A percentile compares a stretch with the other conserved stretches of the same genome.
Conservation (phyloP, 352 stramenopile species). For the Pythium dissotocum region DNA sequence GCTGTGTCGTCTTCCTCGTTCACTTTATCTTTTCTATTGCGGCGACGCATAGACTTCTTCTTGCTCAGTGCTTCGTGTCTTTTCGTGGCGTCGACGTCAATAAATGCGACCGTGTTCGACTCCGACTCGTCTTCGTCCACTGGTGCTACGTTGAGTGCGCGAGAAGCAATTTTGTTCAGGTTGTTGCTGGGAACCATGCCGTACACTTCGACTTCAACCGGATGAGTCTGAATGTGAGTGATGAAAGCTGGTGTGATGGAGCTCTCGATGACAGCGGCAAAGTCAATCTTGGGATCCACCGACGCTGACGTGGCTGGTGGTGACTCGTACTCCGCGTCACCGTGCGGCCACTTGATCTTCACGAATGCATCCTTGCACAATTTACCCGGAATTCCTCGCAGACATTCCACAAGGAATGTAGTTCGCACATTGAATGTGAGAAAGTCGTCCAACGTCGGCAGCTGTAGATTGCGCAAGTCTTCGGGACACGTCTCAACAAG, state of each 20-base stretch:
- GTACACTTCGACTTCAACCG: slow-evolving; percentile 62
- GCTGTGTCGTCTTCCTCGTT: slow-evolving; percentile 37
- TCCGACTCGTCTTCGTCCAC: slow-evolving; percentile 23
- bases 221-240: slow-evolving; percentile 37
- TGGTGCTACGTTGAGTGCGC: slow-evolving; percentile 31
- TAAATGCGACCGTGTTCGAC: slow-evolving; percentile 47
- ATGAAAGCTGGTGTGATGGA: slow-evolving; percentile 55
- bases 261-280: slow-evolving; percentile 53
- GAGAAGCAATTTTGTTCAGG: slow-evolving; percentile 69
- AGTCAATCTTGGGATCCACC: slow-evolving; percentile 63
- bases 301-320: slow-evolving; percentile 44
- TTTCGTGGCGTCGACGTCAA: slow-evolving; percentile 46
- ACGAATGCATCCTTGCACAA: slow-evolving; percentile 73
- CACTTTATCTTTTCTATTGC: slow-evolving; percentile 31
- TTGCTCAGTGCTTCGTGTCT: slow-evolving; percentile 40
- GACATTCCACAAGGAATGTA: slow-evolving; percentile 47
- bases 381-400: slow-evolving; percentile 68
- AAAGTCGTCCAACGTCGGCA: slow-evolving; percentile 49
- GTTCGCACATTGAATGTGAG: slow-evolving; percentile 58
- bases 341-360: slow-evolving; percentile 46
- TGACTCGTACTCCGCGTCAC: slow-evolving; percentile 47
- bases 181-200: slow-evolving; percentile 80
- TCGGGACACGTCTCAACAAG: slow-evolving; percentile 60
- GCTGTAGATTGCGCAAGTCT: slow-evolving; percentile 35
- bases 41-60: slow-evolving; percentile 49